Base-by-base conservation (phyloP, 2,329 filamentous ascomycete species). In the Fusarium sp. region DNA sequence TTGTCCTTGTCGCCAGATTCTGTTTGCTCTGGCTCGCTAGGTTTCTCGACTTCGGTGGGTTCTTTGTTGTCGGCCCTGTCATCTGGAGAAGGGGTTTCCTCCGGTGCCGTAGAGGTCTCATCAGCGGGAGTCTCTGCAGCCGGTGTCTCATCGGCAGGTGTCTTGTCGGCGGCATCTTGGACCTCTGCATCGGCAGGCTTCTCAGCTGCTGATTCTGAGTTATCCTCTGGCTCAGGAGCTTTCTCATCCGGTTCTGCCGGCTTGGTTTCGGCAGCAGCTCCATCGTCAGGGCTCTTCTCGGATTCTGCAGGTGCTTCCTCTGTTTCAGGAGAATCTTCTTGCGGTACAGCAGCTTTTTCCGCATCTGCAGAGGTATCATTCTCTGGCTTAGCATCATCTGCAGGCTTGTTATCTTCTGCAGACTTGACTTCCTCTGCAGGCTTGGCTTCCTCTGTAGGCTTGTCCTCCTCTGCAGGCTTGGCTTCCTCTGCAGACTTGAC, bases 11-110 rank as follows among this genome's bases (percentile, higher is more conserved):
- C 60, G 8, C 21, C 42, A 31, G 31, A n/a, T 34, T 50, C 56
- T 47, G 39, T 39, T 34, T 63, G 42, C n/a, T 70, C 53, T 15
- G 53, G 24, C 4, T 52, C 52, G 6, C 19, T 40, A 26, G 46
- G 36, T 19, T 57, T 31, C n/a, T 55, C 42, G 26, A 17, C 45
- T 54, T 63, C 45, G 13, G 31, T 19, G 31, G 49, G 14, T 24
- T 54, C 24, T 15, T 55, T 22, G 14, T 46, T 33, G 10, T 56
- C 54, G 9, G 38, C 14, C 24, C 38, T 42, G 3, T 56, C 49
- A 28, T 62, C 44, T 34, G 17, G 13, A 13, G 39, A 31, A 24
- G 28, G 22, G 11, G 39, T 31, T 22, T 49, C 45, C 31, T 65
- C 42, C 21, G 45, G 11, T 26, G 43, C 19, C 34, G 22, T 10